Evolutionary conservation across 345 rosid species (phyloP).

Genomic region (Melaleuca alternifolia): DNA sequence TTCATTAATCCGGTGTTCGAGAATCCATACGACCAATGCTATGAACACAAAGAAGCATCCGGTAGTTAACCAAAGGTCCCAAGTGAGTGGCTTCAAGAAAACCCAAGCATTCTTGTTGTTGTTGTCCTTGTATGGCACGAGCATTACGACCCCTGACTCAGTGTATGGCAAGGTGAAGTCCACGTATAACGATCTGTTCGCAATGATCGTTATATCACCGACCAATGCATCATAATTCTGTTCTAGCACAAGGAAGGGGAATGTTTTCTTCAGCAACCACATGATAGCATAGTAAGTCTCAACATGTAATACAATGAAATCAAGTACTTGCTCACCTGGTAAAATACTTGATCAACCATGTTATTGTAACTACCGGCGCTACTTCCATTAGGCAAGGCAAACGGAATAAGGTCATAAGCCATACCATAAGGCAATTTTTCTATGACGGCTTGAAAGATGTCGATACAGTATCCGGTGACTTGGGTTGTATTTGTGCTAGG

Average conservation of each 20-base stretch:
- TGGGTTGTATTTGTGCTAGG: background rate
- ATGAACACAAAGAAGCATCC: background rate
- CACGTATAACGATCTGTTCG: background rate
- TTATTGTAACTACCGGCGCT: accelerated
- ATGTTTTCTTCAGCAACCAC: background rate
- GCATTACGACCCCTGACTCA: background rate
- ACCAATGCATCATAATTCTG: background rate
- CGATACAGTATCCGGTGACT: background rate
- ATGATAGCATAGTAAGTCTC: background rate
- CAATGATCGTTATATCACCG: background rate
- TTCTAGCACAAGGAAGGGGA: background rate
- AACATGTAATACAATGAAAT: background rate
- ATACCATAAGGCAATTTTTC: background rate
- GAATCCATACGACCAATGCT: background rate
- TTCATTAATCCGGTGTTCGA: background rate
- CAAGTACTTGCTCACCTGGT: background rate
- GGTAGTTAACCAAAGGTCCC: background rate
- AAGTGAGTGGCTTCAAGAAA: background rate
- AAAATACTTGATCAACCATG: background rate
- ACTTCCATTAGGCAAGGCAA: background rate
- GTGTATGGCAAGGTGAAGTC: background rate
- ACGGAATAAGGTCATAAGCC: background rate
- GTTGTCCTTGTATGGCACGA: background rate
- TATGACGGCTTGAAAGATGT: background rate
- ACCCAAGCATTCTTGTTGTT: background rate